A percentile compares a stretch with the other conserved stretches of the same genome.
phyloP scores from a whole-genome alignment of 1,284 basidiomycete genomes.

The Fomitiporia mediterranea region DNA sequence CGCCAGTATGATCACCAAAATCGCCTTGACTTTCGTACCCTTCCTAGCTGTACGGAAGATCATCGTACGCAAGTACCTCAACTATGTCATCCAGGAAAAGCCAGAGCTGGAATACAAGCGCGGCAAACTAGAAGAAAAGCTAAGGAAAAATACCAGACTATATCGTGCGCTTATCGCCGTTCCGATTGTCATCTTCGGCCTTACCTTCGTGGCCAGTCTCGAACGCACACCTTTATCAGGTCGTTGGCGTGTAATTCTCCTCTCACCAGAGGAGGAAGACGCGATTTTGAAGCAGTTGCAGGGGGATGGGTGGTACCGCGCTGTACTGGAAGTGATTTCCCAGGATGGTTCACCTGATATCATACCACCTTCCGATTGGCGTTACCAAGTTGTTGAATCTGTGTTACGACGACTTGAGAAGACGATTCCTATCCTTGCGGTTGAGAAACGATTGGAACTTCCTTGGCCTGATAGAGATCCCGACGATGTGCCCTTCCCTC shows the following conservation, averaged over 20 bases:
- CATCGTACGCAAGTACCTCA: conserved; percentile 31
- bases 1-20: conserved; percentile 57
- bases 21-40: conserved; percentile 70
- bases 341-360: conserved; percentile 60
- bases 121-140: conserved; percentile 35
- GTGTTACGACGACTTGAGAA: conserved; percentile 71
- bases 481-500: conserved; percentile 57
- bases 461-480: conserved; percentile 51
- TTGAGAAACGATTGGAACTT: conserved; percentile 48
- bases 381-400: conserved; percentile 74
- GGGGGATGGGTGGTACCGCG: conserved; percentile 80
- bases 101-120: conserved; percentile 35
- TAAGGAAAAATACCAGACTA: conserved; percentile 46
- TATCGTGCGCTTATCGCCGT: conserved; percentile 60
- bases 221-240: conserved; percentile 85
- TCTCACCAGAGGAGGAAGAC: conserved; percentile 89
- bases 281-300: conserved; percentile 72
- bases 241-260: conserved; percentile 80
- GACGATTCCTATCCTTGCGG: conserved; percentile 60
- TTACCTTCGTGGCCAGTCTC: conserved; percentile 70
- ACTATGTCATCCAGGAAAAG: conserved; percentile 44
- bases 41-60: conserved; percentile 53
- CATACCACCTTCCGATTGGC: conserved; percentile 75
- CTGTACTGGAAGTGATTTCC: conserved; percentile 73
- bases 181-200: conserved; percentile 67